Percentiles rank a stretch among this genome's conserved stretches.
Conservation (phyloP, 495 filamentous ascomycete species). For the Neurospora sp. region DNA sequence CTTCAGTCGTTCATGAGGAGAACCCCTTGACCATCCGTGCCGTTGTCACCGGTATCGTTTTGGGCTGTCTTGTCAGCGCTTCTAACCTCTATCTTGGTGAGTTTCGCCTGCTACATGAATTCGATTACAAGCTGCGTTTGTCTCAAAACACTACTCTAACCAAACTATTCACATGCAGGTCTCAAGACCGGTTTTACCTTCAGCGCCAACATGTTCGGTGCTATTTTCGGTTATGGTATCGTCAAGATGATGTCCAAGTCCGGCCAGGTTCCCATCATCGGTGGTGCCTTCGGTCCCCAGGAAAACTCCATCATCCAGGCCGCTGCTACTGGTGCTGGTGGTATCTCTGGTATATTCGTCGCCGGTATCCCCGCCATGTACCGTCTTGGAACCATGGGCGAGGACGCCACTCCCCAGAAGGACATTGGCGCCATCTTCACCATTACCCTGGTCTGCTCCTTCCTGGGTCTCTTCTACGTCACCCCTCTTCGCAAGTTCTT, state of each 20-base stretch:
- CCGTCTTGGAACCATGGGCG: slow-evolving; percentile 40
- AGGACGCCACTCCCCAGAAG: slow-evolving; percentile 34
- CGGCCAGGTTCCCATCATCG: slow-evolving; percentile 45
- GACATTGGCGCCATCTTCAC: slow-evolving; percentile 51
- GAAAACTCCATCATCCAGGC: slow-evolving; percentile 61
- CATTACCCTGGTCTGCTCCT: slow-evolving; percentile 53
- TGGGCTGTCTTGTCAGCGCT: slow-evolving; percentile 52
- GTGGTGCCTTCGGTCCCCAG: slow-evolving; percentile 52
- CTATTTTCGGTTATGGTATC: slow-evolving; percentile 59
- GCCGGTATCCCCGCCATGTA: slow-evolving; percentile 57
- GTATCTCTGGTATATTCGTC: slow-evolving; percentile 53
- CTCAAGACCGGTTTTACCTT: slow-evolving; percentile 60
- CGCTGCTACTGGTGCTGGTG: slow-evolving; percentile 52
- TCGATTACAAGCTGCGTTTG: background rate
- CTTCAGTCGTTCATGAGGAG: slow-evolving; percentile 30
- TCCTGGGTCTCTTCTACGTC: slow-evolving; percentile 59
- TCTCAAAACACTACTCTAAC: slow-evolving; percentile 13
- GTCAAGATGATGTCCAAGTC: slow-evolving; percentile 41
- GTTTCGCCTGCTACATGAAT: slow-evolving; percentile 4
- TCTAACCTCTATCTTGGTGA: slow-evolving; percentile 56
- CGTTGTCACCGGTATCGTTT: slow-evolving; percentile 44
- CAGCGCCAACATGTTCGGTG: slow-evolving; percentile 46
- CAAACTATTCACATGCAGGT: slow-evolving; percentile 17
- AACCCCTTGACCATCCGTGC: slow-evolving; percentile 50
- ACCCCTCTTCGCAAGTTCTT: slow-evolving; percentile 62